phyloP scores from a whole-genome alignment of 2,329 filamentous ascomycete species.

The Zymoseptoria brevis region DNA sequence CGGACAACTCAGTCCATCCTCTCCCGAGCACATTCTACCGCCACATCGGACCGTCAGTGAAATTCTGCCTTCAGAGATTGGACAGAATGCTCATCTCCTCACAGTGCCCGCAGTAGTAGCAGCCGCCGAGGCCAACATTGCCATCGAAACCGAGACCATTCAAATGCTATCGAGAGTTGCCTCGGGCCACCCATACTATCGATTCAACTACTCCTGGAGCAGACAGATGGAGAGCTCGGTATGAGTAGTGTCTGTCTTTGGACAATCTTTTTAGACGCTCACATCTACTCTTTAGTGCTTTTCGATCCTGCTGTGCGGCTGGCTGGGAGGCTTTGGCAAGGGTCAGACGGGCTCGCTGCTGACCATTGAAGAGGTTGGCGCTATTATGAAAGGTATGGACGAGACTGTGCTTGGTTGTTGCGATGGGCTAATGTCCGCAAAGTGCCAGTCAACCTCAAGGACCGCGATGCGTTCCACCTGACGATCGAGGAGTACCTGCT shows the following conservation, averaged over 20 bases:
- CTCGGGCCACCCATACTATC: constrained; percentile 91
- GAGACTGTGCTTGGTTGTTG: not conserved
- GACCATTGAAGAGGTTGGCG: constrained; percentile 80
- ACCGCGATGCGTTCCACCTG: constrained; percentile 83
- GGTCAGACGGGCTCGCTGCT: constrained; percentile 54
- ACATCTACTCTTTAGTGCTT: constrained; percentile 38
- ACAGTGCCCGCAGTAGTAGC: constrained; percentile 61
- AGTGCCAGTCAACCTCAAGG: constrained; percentile 90
- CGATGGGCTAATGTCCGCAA: constrained; percentile 4
- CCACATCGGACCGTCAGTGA: constrained; percentile 52
- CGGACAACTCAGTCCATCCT: constrained; percentile 74
- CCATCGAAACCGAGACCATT: constrained; percentile 63
- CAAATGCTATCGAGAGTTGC: constrained; percentile 63
- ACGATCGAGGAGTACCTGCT: constrained; percentile 96
- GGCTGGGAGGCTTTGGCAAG: constrained; percentile 65
- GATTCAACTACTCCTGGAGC: constrained; percentile 86
- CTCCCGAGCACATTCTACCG: constrained; percentile 82
- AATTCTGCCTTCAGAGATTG: not conserved
- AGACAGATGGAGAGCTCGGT: constrained; percentile 73
- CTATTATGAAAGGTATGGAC: constrained; percentile 59
- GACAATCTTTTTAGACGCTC: constrained; percentile 41
- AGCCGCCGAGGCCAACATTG: constrained; percentile 61
- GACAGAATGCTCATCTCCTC: constrained; percentile 5
- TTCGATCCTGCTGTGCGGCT: constrained; percentile 57
- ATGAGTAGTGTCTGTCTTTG: constrained; percentile 31